A percentile compares a stretch with the other conserved stretches of the same genome.
Evolutionary conservation across 1,284 basidiomycete species (phyloP).

Genomic region (Ceratobasidium sp.): DNA sequence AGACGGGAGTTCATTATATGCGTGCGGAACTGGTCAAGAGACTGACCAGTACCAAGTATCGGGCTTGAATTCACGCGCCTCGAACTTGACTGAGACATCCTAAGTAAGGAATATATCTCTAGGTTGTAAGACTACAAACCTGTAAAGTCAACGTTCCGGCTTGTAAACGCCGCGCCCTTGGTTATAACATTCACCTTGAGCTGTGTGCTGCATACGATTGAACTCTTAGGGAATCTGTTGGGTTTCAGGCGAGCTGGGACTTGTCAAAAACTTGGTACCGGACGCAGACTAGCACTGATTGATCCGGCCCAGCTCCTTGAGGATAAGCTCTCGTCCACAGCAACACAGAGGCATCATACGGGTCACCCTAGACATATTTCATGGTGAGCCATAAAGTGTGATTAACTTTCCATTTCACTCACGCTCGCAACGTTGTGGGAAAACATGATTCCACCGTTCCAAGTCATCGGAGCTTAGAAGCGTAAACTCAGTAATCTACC

Average conservation of each 20-base stretch:
- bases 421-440: conserved; percentile 57
- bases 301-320: conserved; percentile 54
- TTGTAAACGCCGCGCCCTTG: conserved; percentile 62
- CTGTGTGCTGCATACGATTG: conserved; percentile 52
- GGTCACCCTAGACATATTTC: conserved; percentile 60
- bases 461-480: conserved; percentile 57
- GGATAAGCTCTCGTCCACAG: conserved; percentile 68
- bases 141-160: conserved; percentile 69
- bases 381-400: conserved; percentile 1
- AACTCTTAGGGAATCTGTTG: too few relatives aligned
- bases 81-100: conserved; percentile 59
- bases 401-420: conserved; percentile 44
- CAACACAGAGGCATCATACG: conserved; percentile 63
- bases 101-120: not conserved
- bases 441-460: conserved; percentile 62
- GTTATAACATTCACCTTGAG: conserved; percentile 54
- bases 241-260: not conserved
- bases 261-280: conserved; percentile 52
- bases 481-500: not conserved
- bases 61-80: conserved; percentile 60
- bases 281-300: conserved; percentile 65
- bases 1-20: not conserved
- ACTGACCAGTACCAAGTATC: conserved; percentile 65
- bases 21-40: too few relatives aligned
- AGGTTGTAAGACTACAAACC: not conserved